Evolutionary conservation across 352 stramenopile genomes (phyloP).

Genomic region (Globisporangium apiculatum): DNA sequence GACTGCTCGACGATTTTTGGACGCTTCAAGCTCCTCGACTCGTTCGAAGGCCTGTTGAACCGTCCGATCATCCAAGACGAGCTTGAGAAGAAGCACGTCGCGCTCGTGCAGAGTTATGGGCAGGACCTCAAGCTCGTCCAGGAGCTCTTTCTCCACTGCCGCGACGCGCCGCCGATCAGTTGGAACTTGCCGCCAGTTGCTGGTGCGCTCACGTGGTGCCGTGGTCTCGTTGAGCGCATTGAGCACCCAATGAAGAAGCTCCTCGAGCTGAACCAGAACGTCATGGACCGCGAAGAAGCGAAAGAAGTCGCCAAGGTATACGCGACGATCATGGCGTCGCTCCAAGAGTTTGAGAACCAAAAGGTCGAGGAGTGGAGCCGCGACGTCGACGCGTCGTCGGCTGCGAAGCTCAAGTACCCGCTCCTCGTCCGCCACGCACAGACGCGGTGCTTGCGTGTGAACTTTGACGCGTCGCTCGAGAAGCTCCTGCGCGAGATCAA

Average conservation of each 20-base stretch:
- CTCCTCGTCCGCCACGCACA: constrained; percentile 88
- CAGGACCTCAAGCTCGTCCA: constrained; percentile 96
- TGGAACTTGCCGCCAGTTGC: constrained; percentile 95
- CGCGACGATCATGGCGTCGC: constrained; percentile 91
- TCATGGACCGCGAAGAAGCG: constrained; percentile 96
- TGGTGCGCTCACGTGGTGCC: constrained; percentile 94
- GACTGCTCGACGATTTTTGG: constrained; percentile 96
- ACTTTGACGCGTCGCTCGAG: constrained; percentile 97
- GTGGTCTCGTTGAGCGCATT: constrained; percentile 93
- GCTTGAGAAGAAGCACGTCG: constrained; percentile 97
- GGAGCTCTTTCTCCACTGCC: constrained; percentile 93
- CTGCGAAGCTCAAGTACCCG: constrained; percentile 94
- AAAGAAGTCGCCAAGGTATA: constrained; percentile 99
- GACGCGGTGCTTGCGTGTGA: constrained; percentile 91
- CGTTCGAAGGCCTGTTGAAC: constrained; percentile 94
- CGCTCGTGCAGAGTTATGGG: constrained; percentile 94
- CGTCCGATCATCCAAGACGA: constrained; percentile 95
- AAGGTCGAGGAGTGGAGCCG: constrained; percentile 96
- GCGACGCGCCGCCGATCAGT: constrained; percentile 90
- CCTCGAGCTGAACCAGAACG: constrained; percentile 92
- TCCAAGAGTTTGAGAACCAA: constrained; percentile 96
- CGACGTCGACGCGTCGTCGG: constrained; percentile 92
- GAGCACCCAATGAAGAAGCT: constrained; percentile 97
- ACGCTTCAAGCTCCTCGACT: constrained; percentile 97
- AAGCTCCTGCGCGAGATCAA: constrained; percentile 97